A percentile compares a stretch with the other conserved stretches of the same genome.
These are phyloP conservation scores for Cladobotryum mycophilum DNA, from an alignment of 2,329 filamentous ascomycete species.

Conservation along the genomic window DNA sequence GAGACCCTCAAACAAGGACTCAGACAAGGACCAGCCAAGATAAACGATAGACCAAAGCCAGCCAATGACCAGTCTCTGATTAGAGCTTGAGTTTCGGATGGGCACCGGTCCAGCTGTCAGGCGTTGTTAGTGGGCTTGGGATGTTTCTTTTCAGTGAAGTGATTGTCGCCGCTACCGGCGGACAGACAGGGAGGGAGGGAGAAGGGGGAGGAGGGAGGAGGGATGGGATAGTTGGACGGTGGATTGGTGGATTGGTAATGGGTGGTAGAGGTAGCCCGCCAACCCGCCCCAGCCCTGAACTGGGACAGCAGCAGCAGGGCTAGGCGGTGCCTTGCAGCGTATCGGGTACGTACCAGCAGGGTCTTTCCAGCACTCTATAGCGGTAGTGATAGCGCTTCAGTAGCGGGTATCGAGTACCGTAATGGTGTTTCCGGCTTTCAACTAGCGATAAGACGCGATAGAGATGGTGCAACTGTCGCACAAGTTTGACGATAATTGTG, in stretches of 20 bases:
- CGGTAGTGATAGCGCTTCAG: not conserved
- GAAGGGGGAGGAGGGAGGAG: no score
- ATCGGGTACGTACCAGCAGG: not conserved
- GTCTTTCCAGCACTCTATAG: not conserved
- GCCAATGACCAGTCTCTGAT: conserved; percentile 8
- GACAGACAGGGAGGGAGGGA: not conserved
- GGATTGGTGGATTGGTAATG: no score
- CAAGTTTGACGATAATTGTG: not conserved
- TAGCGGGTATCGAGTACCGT: not conserved
- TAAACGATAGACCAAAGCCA: not conserved
- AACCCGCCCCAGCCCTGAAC: no score
- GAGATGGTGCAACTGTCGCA: not conserved
- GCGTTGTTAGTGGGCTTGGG: not conserved
- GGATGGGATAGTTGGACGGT: no score
- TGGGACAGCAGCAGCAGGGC: no score
- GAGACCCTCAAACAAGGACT: not conserved
- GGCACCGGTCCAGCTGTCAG: conserved; percentile 5
- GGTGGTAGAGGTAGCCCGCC: no score
- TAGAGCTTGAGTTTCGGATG: conserved; percentile 5
- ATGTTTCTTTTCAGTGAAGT: not conserved
- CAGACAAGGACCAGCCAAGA: not conserved
- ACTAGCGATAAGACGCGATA: no score
- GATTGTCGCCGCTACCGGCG: conserved; percentile 7
- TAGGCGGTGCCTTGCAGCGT: not conserved
- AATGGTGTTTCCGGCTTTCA: not conserved